phyloP scores from a whole-genome alignment of 148 eudicot species.

The Gaultheria prostrata region DNA sequence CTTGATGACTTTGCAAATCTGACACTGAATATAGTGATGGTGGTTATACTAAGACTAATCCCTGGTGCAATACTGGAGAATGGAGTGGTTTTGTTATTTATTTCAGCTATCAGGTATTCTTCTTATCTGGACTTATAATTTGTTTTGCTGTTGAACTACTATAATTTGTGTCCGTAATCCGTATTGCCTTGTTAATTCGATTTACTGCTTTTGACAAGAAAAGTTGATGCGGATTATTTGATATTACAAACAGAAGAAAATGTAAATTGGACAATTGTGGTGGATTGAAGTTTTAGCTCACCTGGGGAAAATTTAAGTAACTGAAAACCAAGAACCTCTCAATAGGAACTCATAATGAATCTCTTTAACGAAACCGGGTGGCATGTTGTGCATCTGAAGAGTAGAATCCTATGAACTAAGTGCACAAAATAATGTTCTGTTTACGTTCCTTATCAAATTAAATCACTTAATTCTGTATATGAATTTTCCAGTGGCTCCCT shows the following conservation, averaged over 20 bases:
- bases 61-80: constrained; percentile 9
- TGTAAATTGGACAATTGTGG: not conserved
- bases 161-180: not conserved
- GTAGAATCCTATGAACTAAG: not conserved
- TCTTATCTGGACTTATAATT: not conserved
- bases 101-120: constrained; percentile 19
- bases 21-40: not conserved
- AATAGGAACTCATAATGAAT: not conserved
- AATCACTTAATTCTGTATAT: not conserved
- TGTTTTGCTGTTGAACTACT: not conserved
- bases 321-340: not conserved
- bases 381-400: not conserved
- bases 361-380: not conserved
- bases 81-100: constrained; percentile 16
- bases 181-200: not conserved
- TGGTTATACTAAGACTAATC: constrained; percentile 7
- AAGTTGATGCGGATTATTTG: not conserved
- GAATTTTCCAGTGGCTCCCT: not conserved
- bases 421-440: not conserved
- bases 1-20: constrained; percentile 5
- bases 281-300: not conserved
- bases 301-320: not conserved
- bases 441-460: not conserved
- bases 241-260: not conserved
- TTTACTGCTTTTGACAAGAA: not conserved